Conservation (phyloP, 192 early-diverging fungal species). For the Entomortierella lignicola region DNA sequence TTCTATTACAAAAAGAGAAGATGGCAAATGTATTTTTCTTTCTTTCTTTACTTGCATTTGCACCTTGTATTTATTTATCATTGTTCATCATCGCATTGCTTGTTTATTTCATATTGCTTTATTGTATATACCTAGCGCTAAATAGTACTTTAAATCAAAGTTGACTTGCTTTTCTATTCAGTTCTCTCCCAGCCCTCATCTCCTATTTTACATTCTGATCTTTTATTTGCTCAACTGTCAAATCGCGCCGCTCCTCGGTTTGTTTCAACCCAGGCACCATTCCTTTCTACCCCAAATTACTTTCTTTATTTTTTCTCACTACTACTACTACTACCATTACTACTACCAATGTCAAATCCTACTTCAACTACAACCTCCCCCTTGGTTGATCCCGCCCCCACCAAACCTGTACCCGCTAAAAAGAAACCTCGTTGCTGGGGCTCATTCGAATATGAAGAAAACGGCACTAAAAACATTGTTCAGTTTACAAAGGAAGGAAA, state of each 20-base stretch:
- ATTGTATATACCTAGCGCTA: too few relatives aligned
- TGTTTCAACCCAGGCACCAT: neutral
- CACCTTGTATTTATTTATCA: too few relatives aligned
- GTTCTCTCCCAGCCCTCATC: neutral
- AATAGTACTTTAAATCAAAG: too few relatives aligned
- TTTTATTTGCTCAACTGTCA: neutral
- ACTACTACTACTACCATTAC: neutral
- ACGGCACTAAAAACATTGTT: slow-evolving; percentile 27
- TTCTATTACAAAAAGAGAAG: too few relatives aligned
- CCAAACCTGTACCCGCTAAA: neutral
- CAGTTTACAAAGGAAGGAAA: slow-evolving; percentile 47
- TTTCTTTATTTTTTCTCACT: neutral
- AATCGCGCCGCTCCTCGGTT: slow-evolving; percentile 1
- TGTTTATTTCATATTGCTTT: too few relatives aligned
- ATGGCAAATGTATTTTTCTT: too few relatives aligned
- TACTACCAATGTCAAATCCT: neutral
- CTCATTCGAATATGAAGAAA: slow-evolving; percentile 40
- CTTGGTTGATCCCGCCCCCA: neutral
- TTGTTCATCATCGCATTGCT: too few relatives aligned
- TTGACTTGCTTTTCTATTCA: neutral
- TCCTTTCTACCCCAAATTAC: neutral
- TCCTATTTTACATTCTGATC: slow-evolving; percentile 3
- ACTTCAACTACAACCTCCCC: neutral
- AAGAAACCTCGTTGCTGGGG: slow-evolving; percentile 44
- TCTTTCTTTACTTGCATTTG: too few relatives aligned